Evolutionary conservation across 345 rosid genomes (phyloP), one percentile per base, ranked within the genome.

Genomic region (Streptanthus diversifolius): DNA sequence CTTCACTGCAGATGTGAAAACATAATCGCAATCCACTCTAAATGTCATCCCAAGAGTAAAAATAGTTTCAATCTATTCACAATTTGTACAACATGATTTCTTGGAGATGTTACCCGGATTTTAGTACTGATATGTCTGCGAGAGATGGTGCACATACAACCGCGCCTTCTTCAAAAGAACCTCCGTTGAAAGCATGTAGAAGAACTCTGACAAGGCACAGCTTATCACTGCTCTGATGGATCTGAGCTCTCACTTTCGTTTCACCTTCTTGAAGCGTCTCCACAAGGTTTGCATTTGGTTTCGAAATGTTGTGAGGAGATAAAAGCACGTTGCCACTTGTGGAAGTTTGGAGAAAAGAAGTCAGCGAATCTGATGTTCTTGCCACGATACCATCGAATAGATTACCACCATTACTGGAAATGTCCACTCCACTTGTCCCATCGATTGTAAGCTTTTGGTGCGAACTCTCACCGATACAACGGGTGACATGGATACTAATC

Each of bases 161-260:
- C 4, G 97, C 96, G 29, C 95, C 95, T 59, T 85, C 97, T 79
- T 91, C 95, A 41, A 89, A 82, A 75, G 82, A 78, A 43, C 97
- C 91, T 76, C 89, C 86, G 80, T 82, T 88, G 74, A 73, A 83
- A 63, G 96, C 88, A 71, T 80, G 87, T 72, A 93, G 89, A 68
- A 80, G 80, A 77, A 91, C 95, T 82, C 96, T 85, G 32, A 91
- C 67, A 60, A 88, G 86, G 83, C 86, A 87, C 65, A 85, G 76
- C 72, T 85, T 84, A 39, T 63, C 76, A 48, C 73, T 76, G 22
- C 63, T 75, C 63, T 57, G 71, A 73, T 53, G 52, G 53, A 81
- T 68, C 73, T 70, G 78, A 63, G 58, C 43, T 48, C 15, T 74
- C 51, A 21, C 74, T 63, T 80, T 75, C 59, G 41, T 76, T 52